phyloP scores from a whole-genome alignment of 164 flowering plant genomes.

The Vitis rotundifolia region DNA sequence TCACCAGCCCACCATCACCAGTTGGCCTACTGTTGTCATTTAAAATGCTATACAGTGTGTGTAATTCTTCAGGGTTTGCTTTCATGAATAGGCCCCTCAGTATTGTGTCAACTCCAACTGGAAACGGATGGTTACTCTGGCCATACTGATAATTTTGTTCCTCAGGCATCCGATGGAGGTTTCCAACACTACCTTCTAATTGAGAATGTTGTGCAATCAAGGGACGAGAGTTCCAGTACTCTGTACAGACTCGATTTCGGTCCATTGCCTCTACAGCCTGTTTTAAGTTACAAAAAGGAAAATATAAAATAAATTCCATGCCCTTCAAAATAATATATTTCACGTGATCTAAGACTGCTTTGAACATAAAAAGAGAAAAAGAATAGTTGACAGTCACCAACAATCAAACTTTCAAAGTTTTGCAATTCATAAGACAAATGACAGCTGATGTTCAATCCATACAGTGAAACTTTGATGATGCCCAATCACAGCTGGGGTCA shows the following conservation, averaged over 20 bases:
- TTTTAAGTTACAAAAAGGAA: not conserved
- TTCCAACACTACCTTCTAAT: constrained; percentile 1
- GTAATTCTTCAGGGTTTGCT: constrained; percentile 68
- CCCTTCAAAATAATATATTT: too few species aligned
- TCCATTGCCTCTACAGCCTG: constrained; percentile 72
- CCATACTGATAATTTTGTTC: constrained; percentile 11
- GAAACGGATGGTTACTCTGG: constrained; percentile 5
- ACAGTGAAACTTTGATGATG: too few species aligned
- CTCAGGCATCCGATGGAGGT: constrained; percentile 3
- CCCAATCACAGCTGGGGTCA: too few species aligned
- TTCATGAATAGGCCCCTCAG: constrained; percentile 62
- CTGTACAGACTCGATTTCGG: constrained; percentile 50
- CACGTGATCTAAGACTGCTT: not conserved
- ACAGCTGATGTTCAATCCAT: too few species aligned
- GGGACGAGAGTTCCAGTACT: constrained; percentile 79
- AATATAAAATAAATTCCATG: too few species aligned
- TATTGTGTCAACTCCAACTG: constrained; percentile 26
- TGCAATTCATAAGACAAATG: too few species aligned
- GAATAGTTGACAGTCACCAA: not conserved
- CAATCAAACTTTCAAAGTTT: too few species aligned
- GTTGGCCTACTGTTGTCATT: constrained; percentile 24
- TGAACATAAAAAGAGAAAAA: not conserved
- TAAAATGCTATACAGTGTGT: constrained; percentile 39
- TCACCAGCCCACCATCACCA: constrained; percentile 24
- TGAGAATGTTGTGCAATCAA: constrained; percentile 29